phyloP scores from a whole-genome alignment of 306 rosid species.

The Prunus armeniaca region DNA sequence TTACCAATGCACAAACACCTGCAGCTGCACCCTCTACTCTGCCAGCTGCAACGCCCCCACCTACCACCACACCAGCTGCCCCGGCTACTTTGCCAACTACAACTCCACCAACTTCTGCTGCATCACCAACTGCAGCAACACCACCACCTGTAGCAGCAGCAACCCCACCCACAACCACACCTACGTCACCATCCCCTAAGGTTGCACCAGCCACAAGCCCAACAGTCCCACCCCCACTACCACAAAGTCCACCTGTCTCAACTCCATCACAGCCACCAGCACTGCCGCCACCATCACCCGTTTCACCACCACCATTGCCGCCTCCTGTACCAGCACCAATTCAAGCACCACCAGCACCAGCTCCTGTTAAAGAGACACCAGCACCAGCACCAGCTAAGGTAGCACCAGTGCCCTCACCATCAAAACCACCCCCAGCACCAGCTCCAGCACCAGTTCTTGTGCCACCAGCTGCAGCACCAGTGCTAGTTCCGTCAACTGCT shows the following conservation, averaged over 20 bases:
- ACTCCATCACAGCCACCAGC: slow-evolving; percentile 51
- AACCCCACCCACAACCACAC: slow-evolving; percentile 40
- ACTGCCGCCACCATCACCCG: slow-evolving; percentile 20
- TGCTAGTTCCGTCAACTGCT: slow-evolving; percentile 49
- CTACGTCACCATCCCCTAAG: slow-evolving; percentile 55
- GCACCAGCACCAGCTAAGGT: slow-evolving; percentile 55
- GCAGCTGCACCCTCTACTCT: slow-evolving; percentile 37
- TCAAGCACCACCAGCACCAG: slow-evolving; percentile 55
- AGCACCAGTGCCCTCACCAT: slow-evolving; percentile 54
- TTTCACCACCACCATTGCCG: slow-evolving; percentile 38
- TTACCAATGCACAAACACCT: slow-evolving; percentile 34
- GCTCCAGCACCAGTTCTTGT: slow-evolving; percentile 52
- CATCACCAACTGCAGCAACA: slow-evolving; percentile 35
- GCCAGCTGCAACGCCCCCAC: slow-evolving; percentile 37
- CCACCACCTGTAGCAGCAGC: slow-evolving; percentile 44
- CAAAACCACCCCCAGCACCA: slow-evolving; percentile 40
- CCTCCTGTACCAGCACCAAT: slow-evolving; percentile 55
- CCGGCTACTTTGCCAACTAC: slow-evolving; percentile 31
- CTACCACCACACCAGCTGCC: slow-evolving; percentile 41
- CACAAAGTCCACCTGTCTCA: slow-evolving; percentile 50
- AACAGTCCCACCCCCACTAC: slow-evolving; percentile 49
- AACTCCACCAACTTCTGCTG: slow-evolving; percentile 34
- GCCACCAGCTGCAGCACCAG: slow-evolving; percentile 36
- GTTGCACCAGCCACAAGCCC: slow-evolving; percentile 55
- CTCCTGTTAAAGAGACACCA: slow-evolving; percentile 49